phyloP scores from a whole-genome alignment of 2,329 filamentous ascomycete species.

The Raffaelea arxii region DNA sequence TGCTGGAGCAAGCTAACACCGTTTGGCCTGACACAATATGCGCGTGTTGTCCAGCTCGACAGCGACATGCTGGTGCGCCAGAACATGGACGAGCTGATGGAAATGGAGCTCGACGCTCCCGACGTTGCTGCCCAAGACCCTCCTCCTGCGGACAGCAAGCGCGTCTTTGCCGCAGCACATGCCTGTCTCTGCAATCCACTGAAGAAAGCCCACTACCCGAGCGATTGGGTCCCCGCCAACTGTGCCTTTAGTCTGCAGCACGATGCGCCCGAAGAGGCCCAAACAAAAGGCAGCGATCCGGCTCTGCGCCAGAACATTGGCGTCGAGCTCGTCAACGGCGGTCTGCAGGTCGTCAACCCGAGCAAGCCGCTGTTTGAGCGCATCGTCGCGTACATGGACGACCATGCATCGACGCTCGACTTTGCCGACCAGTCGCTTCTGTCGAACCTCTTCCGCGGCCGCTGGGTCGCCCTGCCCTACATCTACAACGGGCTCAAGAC shows the following conservation, averaged over 20 bases:
- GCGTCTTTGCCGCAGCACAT: constrained; percentile 74
- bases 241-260: constrained; percentile 44
- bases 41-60: constrained; percentile 74
- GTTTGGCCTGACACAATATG: constrained; percentile 68
- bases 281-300: constrained; percentile 34
- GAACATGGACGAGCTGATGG: constrained; percentile 92
- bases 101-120: constrained; percentile 46
- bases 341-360: constrained; percentile 48
- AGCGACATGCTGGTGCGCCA: constrained; percentile 75
- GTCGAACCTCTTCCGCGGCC: constrained; percentile 41
- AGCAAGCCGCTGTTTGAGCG: constrained; percentile 34
- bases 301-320: constrained; percentile 24
- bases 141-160: constrained; percentile 28
- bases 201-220: constrained; percentile 67
- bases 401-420: constrained; percentile 33
- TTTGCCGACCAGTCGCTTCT: constrained; percentile 53
- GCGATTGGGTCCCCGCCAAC: constrained; percentile 51
- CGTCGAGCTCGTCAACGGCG: constrained; percentile 45
- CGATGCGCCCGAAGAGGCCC: constrained; percentile 32
- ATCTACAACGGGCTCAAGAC: constrained; percentile 56
- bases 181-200: constrained; percentile 83
- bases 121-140: constrained; percentile 11
- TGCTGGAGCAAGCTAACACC: constrained; percentile 82
- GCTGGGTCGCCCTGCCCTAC: constrained; percentile 51
- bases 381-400: constrained; percentile 41